Percentiles rank a stretch among this genome's conserved stretches.
Conservation (phyloP, 2,329 filamentous ascomycete genomes). For the Penicillium aurantiogriseum region DNA sequence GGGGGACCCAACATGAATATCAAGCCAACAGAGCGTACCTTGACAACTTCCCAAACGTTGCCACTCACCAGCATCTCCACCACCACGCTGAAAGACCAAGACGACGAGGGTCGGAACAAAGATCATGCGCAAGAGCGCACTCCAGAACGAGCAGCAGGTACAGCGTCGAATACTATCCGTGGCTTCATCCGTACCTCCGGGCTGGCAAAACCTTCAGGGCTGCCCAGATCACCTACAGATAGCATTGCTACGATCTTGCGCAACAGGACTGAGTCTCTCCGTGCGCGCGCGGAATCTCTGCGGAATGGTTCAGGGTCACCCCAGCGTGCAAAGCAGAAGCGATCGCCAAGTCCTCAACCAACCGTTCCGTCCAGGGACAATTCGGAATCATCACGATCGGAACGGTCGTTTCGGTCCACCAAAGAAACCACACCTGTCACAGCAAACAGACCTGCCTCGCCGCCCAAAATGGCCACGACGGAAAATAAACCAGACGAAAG, state of each 20-base stretch:
- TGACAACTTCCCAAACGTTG: constrained; percentile 20
- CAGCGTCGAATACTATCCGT: constrained; percentile 30
- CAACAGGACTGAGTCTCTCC: constrained; percentile 24
- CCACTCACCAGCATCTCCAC: constrained; percentile 14
- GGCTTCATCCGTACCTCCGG: constrained; percentile 40
- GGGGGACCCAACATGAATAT: constrained; percentile 23
- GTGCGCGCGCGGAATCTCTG: constrained; percentile 23
- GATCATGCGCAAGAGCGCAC: constrained; percentile 1
- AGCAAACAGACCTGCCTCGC: constrained; percentile 3
- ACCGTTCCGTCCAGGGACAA: constrained; percentile 20
- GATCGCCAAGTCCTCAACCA: constrained; percentile 12
- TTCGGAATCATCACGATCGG: constrained; percentile 24
- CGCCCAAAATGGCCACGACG: not conserved
- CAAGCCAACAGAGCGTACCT: constrained; percentile 25
- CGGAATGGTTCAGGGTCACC: constrained; percentile 18
- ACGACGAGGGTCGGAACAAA: constrained; percentile 3
- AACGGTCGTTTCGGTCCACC: constrained; percentile 19
- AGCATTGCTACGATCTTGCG: constrained; percentile 22
- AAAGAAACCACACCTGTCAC: constrained; percentile 5
- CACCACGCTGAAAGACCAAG: constrained; percentile 12
- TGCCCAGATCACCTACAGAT: constrained; percentile 30
- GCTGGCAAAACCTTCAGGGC: constrained; percentile 27
- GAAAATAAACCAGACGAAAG: not conserved
- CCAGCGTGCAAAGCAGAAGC: constrained; percentile 15
- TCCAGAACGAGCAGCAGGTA: constrained; percentile 9